Conservation (phyloP, 2,329 filamentous ascomycete genomes). For the Emydomyces testavorans region DNA sequence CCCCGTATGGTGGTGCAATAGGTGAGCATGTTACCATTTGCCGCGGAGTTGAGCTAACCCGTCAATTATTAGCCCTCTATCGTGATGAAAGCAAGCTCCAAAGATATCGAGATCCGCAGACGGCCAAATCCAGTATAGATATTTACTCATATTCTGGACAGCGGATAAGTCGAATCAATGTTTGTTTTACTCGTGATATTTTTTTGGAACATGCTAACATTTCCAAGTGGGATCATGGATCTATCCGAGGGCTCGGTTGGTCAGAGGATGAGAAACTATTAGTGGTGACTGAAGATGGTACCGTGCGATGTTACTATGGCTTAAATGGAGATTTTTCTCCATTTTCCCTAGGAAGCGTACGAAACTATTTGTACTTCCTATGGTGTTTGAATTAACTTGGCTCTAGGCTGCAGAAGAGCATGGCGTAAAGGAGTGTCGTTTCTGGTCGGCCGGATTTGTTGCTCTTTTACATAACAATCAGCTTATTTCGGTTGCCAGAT, state of each 20-base stretch:
- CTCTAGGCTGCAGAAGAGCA: conserved; percentile 65
- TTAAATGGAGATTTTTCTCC: conserved; percentile 92
- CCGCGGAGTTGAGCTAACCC: neutral
- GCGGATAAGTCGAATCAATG: conserved; percentile 65
- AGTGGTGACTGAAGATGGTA: conserved; percentile 79
- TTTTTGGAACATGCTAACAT: conserved; percentile 12
- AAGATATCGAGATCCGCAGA: conserved; percentile 59
- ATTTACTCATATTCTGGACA: conserved; percentile 90
- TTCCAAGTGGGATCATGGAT: conserved; percentile 69
- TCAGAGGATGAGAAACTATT: conserved; percentile 89
- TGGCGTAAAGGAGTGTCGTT: conserved; percentile 77
- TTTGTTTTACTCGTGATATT: conserved; percentile 23
- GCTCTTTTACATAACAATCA: conserved; percentile 81
- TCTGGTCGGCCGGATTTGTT: conserved; percentile 87
- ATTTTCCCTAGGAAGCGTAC: conserved; percentile 72
- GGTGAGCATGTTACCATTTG: conserved; percentile 46
- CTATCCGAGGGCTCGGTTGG: conserved; percentile 84
- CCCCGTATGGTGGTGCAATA: conserved; percentile 85
- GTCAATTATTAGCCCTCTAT: conserved; percentile 54
- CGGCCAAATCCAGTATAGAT: conserved; percentile 74
- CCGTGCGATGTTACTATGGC: conserved; percentile 78
- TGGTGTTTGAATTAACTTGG: conserved; percentile 3
- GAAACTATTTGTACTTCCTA: conserved; percentile 10
- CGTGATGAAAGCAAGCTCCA: conserved; percentile 79
- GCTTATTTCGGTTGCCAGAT: conserved; percentile 74